Evolutionary conservation across 257 asterid genomes (phyloP), one percentile per base, ranked within the genome.

Genomic region (Salvia splendens): DNA sequence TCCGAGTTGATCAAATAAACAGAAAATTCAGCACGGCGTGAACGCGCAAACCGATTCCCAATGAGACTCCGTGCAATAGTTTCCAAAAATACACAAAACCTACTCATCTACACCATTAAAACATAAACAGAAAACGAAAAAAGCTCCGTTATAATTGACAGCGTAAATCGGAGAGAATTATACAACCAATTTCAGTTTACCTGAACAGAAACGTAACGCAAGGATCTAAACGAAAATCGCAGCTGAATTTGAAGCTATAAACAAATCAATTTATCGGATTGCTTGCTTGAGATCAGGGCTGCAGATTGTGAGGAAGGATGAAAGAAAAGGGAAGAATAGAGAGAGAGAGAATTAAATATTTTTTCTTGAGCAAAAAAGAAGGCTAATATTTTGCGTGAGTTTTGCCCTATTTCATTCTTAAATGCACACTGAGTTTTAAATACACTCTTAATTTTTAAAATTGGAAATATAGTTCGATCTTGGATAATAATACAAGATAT

Each of bases 221-320:
- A 50, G 24, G 74, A 73, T 73, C 73, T 20, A 35, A 2, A 14
- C 12, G 59, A 42, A 38, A 14, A 61, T 59, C 17, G 54, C 15
- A 50, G 64, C 59, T 40, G 49, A 52, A 77, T 73, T 53, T 63
- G 66, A 58, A 56, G 60, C 38, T 15, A 5, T 15, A 43, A 24
- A 76, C 40, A 11, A 5, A 52, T 3, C 4, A 12, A 38, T 6
- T 43, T 14, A 11, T 67, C 17, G 52, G 3, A 57, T 8, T 49
- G 35, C 28, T 42, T 30, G 59, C 49, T 47, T 64, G 71, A 47
- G 54, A 36, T 70, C 74, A 70, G 83, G 79, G 77, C 71, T 73
- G 59, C 71, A 51, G 75, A 38, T 48, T 43, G 52, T 43, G 52
- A 32, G 14, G 43, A 53, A 46, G 53, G 43, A 41, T 32, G n/a